phyloP scores from a whole-genome alignment of 2,329 filamentous ascomycete genomes.

The Fusarium clavum region DNA sequence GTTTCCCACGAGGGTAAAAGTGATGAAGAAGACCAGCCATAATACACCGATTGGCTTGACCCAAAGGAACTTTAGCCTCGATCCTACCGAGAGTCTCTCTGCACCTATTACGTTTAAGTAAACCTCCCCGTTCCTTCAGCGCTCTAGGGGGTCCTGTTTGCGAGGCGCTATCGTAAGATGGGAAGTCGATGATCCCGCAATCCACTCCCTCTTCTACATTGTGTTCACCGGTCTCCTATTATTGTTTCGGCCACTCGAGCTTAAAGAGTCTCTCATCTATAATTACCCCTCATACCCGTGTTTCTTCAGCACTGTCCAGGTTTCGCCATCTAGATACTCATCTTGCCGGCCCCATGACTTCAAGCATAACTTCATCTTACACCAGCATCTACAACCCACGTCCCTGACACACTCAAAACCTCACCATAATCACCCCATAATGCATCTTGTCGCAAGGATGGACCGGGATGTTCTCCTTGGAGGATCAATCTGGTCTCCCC shows the following conservation, averaged over 20 bases:
- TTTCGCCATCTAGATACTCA: slow-evolving; percentile 5
- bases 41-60: slow-evolving; percentile 21
- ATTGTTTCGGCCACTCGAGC: background rate
- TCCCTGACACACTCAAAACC: slow-evolving; percentile 10
- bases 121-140: slow-evolving; percentile 6
- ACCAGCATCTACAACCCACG: slow-evolving; percentile 2
- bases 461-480: slow-evolving; percentile 41
- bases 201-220: slow-evolving; percentile 25
- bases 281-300: background rate
- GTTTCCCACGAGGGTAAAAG: background rate
- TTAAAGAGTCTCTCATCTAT: slow-evolving; percentile 1
- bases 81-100: background rate
- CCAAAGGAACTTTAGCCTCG: background rate
- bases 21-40: background rate
- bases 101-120: background rate
- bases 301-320: slow-evolving; percentile 1
- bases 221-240: slow-evolving; percentile 19
- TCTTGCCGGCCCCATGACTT: background rate
- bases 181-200: slow-evolving; percentile 32
- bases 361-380: background rate
- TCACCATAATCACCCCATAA: slow-evolving; percentile 25
- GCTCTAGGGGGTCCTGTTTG: slow-evolving; percentile 16
- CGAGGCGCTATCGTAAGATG: slow-evolving; percentile 39
- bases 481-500: slow-evolving; percentile 28
- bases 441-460: slow-evolving; percentile 42